Evolutionary conservation across 306 rosid genomes (phyloP), one percentile per base, ranked within the genome.

Genomic region (Dicorynia guianensis): DNA sequence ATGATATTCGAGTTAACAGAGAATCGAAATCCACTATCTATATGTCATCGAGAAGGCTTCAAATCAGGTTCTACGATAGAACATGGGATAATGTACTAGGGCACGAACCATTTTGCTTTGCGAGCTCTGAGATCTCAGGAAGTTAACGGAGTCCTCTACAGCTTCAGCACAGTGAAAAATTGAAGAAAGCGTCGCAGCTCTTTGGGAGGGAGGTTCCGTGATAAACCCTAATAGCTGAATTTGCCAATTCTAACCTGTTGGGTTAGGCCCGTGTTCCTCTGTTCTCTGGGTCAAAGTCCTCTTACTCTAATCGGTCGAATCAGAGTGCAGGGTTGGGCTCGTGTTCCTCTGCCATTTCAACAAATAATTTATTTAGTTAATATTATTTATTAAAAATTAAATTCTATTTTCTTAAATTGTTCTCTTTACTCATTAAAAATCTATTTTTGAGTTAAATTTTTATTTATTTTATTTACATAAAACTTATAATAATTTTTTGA

Each of bases 41-140:
- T 13, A 69, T 3, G 5, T 15, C 8, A 50, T 14, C 46, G 7
- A 44, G 50, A 20, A 13, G 15, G 9, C 15, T 19, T 3, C 33
- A 34, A 17, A 39, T 7, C 42, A 20, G 14, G 20, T 60, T 20
- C 25, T 0, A 34, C 0, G 19, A 12, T 8, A 20, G 6, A 18
- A 3, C 15, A 57, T 30, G 5, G 38, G 19, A 15, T 11, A 13
- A 9, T 1, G 17, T 3, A 52, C n/a, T 19, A 63, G 33, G 2
- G 4, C 3, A 58, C 75, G 17, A 64, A 79, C 83, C 83, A 79
- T 79, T 3, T 40, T 53, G 33, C 11, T 11, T 49, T 11, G 38
- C 34, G 70, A 25, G 60, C 46, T 10, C 8, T 14, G 33, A 40
- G 55, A 71, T 71, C 43, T 56, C 44, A 20, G 65, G 25, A 40